Percentiles rank a stretch among this genome's conserved stretches.
Evolutionary conservation across 495 filamentous ascomycete genomes (phyloP).

Genomic region (Penicillium arizonense): DNA sequence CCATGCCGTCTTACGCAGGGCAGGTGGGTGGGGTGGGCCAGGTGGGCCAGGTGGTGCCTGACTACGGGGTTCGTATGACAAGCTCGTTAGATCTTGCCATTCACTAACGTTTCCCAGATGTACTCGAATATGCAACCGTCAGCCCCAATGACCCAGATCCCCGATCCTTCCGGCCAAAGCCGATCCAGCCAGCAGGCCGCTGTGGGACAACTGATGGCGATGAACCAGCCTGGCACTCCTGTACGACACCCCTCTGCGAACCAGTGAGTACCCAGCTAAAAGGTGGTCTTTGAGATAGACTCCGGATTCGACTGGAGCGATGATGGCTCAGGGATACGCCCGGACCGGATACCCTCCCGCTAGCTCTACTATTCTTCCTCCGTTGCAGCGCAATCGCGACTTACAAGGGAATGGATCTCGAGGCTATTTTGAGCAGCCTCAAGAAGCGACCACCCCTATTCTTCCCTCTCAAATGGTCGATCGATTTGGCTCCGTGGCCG

Average conservation of each 20-base stretch:
- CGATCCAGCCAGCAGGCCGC: conserved; percentile 40
- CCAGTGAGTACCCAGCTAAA: conserved; percentile 32
- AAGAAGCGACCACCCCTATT: conserved; percentile 38
- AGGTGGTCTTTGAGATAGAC: conserved; percentile 29
- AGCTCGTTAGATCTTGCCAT: neutral
- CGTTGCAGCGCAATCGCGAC: conserved; percentile 38
- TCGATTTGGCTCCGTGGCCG: conserved; percentile 32
- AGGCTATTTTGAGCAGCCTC: conserved; percentile 35
- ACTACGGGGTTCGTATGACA: conserved; percentile 39
- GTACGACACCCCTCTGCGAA: conserved; percentile 38
- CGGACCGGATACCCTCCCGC: conserved; percentile 32
- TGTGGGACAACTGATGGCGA: conserved; percentile 41
- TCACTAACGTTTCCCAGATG: conserved; percentile 25
- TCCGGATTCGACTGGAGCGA: conserved; percentile 40
- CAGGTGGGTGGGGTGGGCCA: conserved; percentile 11
- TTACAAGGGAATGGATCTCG: conserved; percentile 34
- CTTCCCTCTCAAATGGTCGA: conserved; percentile 41
- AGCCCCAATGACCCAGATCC: conserved; percentile 35
- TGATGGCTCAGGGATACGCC: conserved; percentile 42
- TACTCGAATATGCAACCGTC: conserved; percentile 33
- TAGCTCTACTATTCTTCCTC: conserved; percentile 37
- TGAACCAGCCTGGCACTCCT: conserved; percentile 44
- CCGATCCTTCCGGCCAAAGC: conserved; percentile 36
- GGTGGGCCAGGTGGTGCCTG: conserved; percentile 33
- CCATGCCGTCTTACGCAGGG: conserved; percentile 38